A percentile compares a stretch with the other conserved stretches of the same genome.
phyloP scores from a whole-genome alignment of 208 protist species.

The Acanthamoeba culbertsoni region DNA sequence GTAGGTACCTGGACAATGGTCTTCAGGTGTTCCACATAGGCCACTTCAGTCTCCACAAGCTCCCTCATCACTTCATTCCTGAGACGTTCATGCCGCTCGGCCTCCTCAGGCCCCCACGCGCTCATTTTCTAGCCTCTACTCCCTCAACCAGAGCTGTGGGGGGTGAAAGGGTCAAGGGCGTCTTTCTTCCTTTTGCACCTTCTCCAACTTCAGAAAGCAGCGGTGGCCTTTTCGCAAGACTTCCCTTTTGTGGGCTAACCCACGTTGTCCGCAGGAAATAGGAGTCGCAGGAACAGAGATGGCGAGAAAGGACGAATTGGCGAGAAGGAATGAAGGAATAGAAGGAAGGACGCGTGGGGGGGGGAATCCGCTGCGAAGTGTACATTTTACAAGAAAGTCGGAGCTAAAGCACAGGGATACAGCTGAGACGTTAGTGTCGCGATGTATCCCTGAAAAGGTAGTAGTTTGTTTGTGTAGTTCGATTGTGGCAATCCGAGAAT shows the following conservation, averaged over 20 bases:
- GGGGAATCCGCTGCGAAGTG: neutral
- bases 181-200: no score
- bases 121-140: neutral
- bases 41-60: slow-evolving; percentile 42
- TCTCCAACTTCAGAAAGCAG: no score
- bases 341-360: neutral
- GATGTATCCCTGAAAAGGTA: neutral
- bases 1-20: slow-evolving; percentile 1
- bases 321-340: neutral
- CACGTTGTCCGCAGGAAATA: neutral
- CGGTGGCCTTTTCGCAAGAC: no score
- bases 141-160: no score
- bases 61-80: slow-evolving; percentile 49
- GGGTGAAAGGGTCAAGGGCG: no score
- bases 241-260: neutral
- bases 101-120: neutral
- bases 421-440: neutral
- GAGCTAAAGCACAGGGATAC: neutral
- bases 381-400: slow-evolving; percentile 8
- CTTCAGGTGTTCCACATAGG: slow-evolving; percentile 46
- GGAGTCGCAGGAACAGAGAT: neutral
- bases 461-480: neutral
- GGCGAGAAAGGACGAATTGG: neutral
- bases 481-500: no score
- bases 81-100: slow-evolving; percentile 38